These are phyloP conservation scores for Aspergillus ochraceus DNA, from an alignment of 2,329 filamentous ascomycete genomes.

Conservation along the genomic window DNA sequence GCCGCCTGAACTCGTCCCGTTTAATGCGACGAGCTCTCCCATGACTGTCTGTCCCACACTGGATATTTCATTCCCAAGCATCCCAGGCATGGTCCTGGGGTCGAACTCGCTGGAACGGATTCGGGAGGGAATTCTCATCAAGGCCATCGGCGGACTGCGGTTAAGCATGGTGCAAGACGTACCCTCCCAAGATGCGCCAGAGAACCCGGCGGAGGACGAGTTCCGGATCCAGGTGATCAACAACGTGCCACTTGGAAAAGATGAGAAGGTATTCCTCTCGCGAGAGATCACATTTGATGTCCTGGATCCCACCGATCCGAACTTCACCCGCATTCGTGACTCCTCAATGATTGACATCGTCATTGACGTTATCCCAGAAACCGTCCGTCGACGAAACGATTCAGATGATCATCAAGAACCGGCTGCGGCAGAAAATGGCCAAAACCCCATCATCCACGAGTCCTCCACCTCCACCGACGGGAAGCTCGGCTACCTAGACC, in stretches of 20 bases:
- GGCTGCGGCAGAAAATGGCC: slow-evolving; percentile 22
- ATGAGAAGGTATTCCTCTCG: slow-evolving; percentile 81
- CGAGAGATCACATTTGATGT: slow-evolving; percentile 74
- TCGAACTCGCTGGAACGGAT: slow-evolving; percentile 57
- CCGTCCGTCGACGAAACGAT: slow-evolving; percentile 32
- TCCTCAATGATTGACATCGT: slow-evolving; percentile 71
- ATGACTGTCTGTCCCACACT: slow-evolving; percentile 72
- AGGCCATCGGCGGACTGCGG: slow-evolving; percentile 60
- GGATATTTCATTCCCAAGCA: slow-evolving; percentile 64
- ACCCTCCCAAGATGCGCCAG: slow-evolving; percentile 25
- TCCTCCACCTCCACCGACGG: slow-evolving; percentile 22
- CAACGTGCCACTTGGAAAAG: slow-evolving; percentile 76
- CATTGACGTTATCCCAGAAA: slow-evolving; percentile 54
- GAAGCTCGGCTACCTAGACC: slow-evolving; percentile 25
- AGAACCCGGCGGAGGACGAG: slow-evolving; percentile 30
- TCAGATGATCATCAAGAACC: slow-evolving; percentile 30
- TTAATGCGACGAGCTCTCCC: slow-evolving; percentile 72
- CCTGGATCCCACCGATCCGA: slow-evolving; percentile 66
- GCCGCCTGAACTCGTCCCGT: slow-evolving; percentile 70
- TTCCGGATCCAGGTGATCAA: slow-evolving; percentile 73
- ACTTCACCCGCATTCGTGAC: slow-evolving; percentile 78
- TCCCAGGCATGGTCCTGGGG: slow-evolving; percentile 50
- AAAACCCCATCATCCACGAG: slow-evolving; percentile 20
- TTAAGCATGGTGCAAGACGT: slow-evolving; percentile 52
- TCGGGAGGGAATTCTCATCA: slow-evolving; percentile 60